Conservation (phyloP, 129 eudicot species). For the Arctium lappa region DNA sequence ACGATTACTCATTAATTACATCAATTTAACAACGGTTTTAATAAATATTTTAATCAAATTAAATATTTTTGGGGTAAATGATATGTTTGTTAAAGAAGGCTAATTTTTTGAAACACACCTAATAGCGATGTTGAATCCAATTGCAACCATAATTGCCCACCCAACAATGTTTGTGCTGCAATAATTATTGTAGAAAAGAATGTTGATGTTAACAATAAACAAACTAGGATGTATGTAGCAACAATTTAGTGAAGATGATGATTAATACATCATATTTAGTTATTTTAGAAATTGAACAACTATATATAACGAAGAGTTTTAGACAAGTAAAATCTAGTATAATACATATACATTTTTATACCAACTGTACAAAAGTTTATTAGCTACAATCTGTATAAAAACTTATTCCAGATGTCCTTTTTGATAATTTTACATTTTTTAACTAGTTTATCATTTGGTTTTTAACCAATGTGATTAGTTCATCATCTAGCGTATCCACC, state of each 20-base stretch:
- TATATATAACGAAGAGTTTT: no score
- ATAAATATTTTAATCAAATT: neutral
- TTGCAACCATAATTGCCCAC: slow-evolving; percentile 43
- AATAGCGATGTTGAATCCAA: slow-evolving; percentile 46
- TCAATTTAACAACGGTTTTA: neutral
- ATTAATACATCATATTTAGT: neutral
- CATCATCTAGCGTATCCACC: no score
- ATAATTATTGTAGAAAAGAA: neutral
- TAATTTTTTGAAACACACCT: slow-evolving; percentile 19
- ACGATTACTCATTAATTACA: neutral
- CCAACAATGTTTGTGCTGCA: slow-evolving; percentile 56
- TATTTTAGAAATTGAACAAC: no score
- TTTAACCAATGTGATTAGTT: no score
- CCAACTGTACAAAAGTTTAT: no score
- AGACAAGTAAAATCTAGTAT: no score
- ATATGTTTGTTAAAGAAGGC: no score
- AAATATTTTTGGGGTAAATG: neutral
- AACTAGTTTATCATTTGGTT: no score
- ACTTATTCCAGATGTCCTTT: no score
- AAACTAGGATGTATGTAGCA: neutral
- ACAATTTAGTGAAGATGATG: neutral
- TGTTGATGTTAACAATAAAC: neutral
- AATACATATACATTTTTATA: no score
- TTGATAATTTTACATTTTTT: no score
- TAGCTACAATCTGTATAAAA: no score